These are phyloP conservation scores for Cryphonectria naterciae DNA, from an alignment of 2,329 filamentous ascomycete genomes.

Conservation along the genomic window DNA sequence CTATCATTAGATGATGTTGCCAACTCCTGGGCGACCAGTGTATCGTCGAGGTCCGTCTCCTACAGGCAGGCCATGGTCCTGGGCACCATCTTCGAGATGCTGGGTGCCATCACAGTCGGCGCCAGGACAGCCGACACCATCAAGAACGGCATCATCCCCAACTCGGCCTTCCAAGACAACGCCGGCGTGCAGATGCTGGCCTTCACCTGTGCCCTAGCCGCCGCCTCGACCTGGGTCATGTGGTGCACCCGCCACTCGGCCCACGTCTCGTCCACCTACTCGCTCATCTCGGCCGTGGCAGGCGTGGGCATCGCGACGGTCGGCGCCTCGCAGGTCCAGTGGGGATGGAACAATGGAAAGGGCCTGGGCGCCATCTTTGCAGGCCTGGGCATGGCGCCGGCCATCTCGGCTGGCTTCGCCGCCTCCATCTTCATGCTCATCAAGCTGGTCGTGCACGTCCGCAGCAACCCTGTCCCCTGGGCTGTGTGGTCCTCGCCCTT, in stretches of 20 bases:
- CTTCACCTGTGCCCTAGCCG: constrained; percentile 66
- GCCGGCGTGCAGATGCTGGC: constrained; percentile 71
- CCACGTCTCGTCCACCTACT: constrained; percentile 75
- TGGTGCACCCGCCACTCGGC: constrained; percentile 77
- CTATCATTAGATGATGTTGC: constrained; percentile 72
- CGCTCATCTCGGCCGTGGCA: constrained; percentile 69
- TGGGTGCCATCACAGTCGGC: constrained; percentile 69
- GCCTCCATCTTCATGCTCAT: constrained; percentile 37
- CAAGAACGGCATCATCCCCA: constrained; percentile 76
- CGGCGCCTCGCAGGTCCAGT: constrained; percentile 64
- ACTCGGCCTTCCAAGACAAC: constrained; percentile 59
- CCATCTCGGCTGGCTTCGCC: constrained; percentile 61
- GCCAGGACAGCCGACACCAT: constrained; percentile 75
- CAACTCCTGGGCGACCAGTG: constrained; percentile 80
- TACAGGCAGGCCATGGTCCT: constrained; percentile 72
- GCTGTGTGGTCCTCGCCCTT: constrained; percentile 74
- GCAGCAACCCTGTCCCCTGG: constrained; percentile 73
- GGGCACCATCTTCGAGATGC: constrained; percentile 68
- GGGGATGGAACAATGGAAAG: constrained; percentile 71
- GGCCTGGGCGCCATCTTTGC: constrained; percentile 75
- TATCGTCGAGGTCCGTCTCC: constrained; percentile 76
- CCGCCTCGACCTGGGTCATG: constrained; percentile 75
- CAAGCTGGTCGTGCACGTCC: constrained; percentile 65
- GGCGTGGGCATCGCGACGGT: constrained; percentile 71
- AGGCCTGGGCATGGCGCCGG: constrained; percentile 71